These are phyloP conservation scores for Ceratocystis harringtonii DNA, from an alignment of 2,329 filamentous ascomycete species.

Conservation along the genomic window DNA sequence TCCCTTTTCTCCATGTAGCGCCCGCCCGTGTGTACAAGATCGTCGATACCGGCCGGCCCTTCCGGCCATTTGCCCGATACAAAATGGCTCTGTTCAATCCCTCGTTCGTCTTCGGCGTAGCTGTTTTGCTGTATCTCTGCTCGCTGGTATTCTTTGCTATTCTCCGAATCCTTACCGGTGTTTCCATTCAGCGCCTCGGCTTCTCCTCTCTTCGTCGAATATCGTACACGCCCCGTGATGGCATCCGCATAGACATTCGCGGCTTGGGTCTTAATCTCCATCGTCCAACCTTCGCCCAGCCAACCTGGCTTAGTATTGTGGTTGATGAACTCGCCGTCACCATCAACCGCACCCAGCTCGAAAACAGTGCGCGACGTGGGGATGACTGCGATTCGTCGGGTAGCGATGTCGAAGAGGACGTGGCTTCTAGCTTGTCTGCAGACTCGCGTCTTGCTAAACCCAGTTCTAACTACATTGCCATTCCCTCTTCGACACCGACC, in stretches of 20 bases:
- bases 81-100: constrained; percentile 52
- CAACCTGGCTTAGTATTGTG: constrained; percentile 88
- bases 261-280: constrained; percentile 79
- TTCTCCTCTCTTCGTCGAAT: constrained; percentile 85
- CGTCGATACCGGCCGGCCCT: background rate
- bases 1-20: background rate
- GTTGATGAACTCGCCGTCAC: constrained; percentile 75
- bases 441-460: background rate
- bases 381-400: constrained; percentile 17
- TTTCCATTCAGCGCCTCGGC: constrained; percentile 91
- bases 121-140: constrained; percentile 74
- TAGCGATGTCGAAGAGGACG: constrained; percentile 13
- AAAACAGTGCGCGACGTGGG: constrained; percentile 22
- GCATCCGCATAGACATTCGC: constrained; percentile 75
- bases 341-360: constrained; percentile 55
- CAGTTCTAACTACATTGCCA: background rate
- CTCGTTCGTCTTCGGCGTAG: constrained; percentile 72
- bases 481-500: constrained; percentile 15
- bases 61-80: background rate
- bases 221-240: constrained; percentile 77
- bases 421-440: background rate
- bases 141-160: constrained; percentile 91
- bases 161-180: constrained; percentile 76
- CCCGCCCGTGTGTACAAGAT: background rate
- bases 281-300: constrained; percentile 88